Conservation (phyloP, 352 stramenopile genomes). For the Globisporangium apiculatum region DNA sequence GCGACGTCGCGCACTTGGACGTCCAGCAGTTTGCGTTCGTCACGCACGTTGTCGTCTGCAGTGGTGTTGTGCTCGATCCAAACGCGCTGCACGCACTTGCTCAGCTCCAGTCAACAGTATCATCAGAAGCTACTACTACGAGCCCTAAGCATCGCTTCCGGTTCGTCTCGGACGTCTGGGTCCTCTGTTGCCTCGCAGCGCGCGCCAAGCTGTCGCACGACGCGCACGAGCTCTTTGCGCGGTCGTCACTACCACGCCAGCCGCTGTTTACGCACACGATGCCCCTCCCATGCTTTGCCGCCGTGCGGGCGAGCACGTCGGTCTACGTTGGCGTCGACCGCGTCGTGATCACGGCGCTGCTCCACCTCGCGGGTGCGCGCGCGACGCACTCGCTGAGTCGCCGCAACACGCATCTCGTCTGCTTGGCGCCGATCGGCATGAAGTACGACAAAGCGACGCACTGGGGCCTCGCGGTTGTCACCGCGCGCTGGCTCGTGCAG, state of each 20-base stretch:
- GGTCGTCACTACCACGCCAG: slow-evolving; percentile 28
- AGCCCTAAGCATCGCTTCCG: slow-evolving; percentile 11
- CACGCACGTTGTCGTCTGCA: slow-evolving; percentile 57
- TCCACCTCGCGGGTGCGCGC: slow-evolving; percentile 43
- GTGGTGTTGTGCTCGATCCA: slow-evolving; percentile 33
- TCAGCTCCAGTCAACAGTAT: slow-evolving; percentile 7
- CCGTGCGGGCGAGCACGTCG: slow-evolving; percentile 44
- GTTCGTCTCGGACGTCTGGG: slow-evolving; percentile 62
- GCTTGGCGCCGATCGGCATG: slow-evolving; percentile 37
- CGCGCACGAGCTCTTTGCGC: slow-evolving; percentile 41
- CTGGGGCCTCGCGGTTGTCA: slow-evolving; percentile 47
- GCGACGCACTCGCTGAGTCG: slow-evolving; percentile 44
- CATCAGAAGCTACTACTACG: slow-evolving; percentile 1
- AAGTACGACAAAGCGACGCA: slow-evolving; percentile 56
- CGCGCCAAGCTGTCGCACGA: slow-evolving; percentile 34
- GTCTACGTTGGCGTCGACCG: slow-evolving; percentile 59
- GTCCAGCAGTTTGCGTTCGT: slow-evolving; percentile 51
- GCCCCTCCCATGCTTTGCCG: slow-evolving; percentile 40
- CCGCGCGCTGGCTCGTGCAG: slow-evolving; percentile 58
- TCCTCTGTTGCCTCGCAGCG: slow-evolving; percentile 53
- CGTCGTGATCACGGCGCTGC: slow-evolving; percentile 48
- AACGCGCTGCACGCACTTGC: slow-evolving; percentile 22
- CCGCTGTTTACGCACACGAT: slow-evolving; percentile 38
- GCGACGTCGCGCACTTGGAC: slow-evolving; percentile 44
- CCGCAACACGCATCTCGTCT: slow-evolving; percentile 65